Evolutionary conservation across 2,329 filamentous ascomycete species (phyloP), one percentile per base, ranked within the genome.

Genomic region (Calonectria crousiana): DNA sequence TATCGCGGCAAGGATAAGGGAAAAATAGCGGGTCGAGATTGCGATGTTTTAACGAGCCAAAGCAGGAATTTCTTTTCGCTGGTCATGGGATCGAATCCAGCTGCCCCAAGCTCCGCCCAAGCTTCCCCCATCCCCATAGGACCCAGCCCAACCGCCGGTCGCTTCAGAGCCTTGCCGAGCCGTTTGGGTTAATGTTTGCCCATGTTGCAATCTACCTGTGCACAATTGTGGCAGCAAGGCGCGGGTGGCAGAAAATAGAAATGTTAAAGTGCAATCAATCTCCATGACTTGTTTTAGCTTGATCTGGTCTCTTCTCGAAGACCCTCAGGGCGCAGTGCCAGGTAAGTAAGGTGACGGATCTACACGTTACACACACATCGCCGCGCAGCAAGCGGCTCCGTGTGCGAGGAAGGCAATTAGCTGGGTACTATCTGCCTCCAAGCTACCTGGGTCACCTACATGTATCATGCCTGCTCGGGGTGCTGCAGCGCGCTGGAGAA

Each of bases 81-180:
- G 75, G 76, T 79, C 78, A 79, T 79, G 76, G 76, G 78, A 77
- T 72, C 73, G 74, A 72, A 68, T 67, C 69, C 69, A 70, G 65
- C 56, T 79, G 76, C 75, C 72, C 77, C 73, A 76, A 79, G 77
- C 77, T 78, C 75, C 71, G 70, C 78, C 69, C 69, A 44, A 69
- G 71, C 66, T 73, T 47, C 60, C 65, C 38, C 64, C 74, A 70
- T 47, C 60, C 60, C 44, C 64, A 76, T 64, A 60, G 44, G 68
- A 68, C 75, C 44, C 69, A 53, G 74, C 65, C 67, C 60, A 56
- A 70, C 78, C 76, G 73, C 78, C 76, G 73, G 71, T 69, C 72
- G 66, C 64, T 41, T 38, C 53, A 73, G 66, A 58, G 72, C 73
- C n/a, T 47, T 66, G 36, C 62, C 53, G 32, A 44, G 49, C 16